These are phyloP conservation scores for Aspergillus intermedius DNA, from an alignment of 2,329 filamentous ascomycete species.

Conservation along the genomic window DNA sequence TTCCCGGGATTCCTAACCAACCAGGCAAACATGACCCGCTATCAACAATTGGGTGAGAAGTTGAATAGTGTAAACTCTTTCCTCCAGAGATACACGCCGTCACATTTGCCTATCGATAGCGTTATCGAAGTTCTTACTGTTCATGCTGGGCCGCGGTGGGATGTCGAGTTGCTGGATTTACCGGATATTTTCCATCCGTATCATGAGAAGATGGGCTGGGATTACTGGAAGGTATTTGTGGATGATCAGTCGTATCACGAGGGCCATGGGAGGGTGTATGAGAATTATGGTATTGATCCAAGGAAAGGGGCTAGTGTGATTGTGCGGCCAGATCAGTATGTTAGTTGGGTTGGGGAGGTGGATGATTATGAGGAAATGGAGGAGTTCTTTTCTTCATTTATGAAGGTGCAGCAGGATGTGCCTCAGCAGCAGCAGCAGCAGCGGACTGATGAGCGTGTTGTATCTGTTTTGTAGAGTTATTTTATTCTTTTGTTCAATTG, in stretches of 20 bases:
- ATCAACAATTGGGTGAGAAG: constrained; percentile 44
- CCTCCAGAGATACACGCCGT: constrained; percentile 41
- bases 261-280: constrained; percentile 49
- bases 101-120: constrained; percentile 34
- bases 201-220: constrained; percentile 28
- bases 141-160: constrained; percentile 48
- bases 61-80: constrained; percentile 36
- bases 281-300: constrained; percentile 47
- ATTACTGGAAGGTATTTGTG: constrained; percentile 11
- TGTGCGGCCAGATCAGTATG: constrained; percentile 54
- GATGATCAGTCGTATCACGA: constrained; percentile 11
- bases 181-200: constrained; percentile 46
- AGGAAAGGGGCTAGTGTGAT: constrained; percentile 41
- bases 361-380: constrained; percentile 14
- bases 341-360: constrained; percentile 15
- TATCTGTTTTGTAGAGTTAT: neutral
- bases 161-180: constrained; percentile 46
- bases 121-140: constrained; percentile 57
- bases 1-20: constrained; percentile 55
- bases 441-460: neutral
- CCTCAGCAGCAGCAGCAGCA: neutral
- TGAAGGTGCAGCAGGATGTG: constrained; percentile 12
- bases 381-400: constrained; percentile 9
- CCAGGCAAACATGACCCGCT: constrained; percentile 36
- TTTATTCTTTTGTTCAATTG: too few relatives aligned